Evolutionary conservation across 371 early-diverging fungal genomes (phyloP).

Genomic region (Mortierella sp.): DNA sequence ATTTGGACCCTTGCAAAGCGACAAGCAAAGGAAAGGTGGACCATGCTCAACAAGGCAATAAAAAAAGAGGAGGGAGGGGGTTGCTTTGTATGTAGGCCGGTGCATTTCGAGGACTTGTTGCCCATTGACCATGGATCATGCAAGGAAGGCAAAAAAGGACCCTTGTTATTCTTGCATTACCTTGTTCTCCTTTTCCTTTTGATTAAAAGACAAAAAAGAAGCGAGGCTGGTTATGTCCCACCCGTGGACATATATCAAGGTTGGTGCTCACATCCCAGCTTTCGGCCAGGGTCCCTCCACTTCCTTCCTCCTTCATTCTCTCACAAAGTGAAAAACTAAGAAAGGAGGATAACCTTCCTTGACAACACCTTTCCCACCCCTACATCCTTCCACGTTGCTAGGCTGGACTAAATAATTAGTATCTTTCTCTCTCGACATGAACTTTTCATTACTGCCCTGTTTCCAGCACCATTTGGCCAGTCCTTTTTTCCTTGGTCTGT

Average conservation of each 20-base stretch:
- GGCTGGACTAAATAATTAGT: not conserved
- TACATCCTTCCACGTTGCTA: too few relatives aligned
- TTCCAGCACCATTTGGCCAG: not conserved
- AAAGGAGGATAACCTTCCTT: too few relatives aligned
- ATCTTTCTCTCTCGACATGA: not conserved
- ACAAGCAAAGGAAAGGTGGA: too few relatives aligned
- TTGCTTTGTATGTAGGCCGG: too few relatives aligned
- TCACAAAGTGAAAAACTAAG: too few relatives aligned
- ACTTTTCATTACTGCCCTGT: not conserved
- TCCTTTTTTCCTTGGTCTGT: not conserved
- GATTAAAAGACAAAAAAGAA: too few relatives aligned
- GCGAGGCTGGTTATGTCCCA: too few relatives aligned
- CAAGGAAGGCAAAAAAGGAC: constrained; percentile 2
- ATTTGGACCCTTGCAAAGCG: too few relatives aligned
- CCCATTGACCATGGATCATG: not conserved
- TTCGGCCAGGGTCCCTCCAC: not conserved
- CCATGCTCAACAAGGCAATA: too few relatives aligned
- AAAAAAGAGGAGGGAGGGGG: too few relatives aligned
- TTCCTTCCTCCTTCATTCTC: not conserved
- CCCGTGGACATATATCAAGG: not conserved
- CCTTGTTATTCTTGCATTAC: not conserved
- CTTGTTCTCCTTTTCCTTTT: not conserved
- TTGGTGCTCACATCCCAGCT: not conserved
- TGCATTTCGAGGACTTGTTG: too few relatives aligned
- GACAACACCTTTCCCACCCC: too few relatives aligned